phyloP scores from a whole-genome alignment of 768 basidiomycete genomes.

The Leccinum rimulosum region DNA sequence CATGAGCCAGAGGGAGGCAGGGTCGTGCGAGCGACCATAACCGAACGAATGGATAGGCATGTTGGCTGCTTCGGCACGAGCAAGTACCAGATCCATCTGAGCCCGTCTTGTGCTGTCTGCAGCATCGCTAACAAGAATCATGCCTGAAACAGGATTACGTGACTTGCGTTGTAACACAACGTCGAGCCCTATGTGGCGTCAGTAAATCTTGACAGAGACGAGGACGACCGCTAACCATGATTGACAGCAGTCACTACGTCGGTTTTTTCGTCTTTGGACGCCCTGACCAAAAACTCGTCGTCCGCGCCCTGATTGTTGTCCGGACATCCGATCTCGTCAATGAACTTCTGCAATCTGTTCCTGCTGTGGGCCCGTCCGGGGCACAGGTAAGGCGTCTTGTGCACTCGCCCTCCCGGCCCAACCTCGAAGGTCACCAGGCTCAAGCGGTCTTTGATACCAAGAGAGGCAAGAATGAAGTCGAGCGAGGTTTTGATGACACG shows the following conservation, averaged over 20 bases:
- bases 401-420: conserved; percentile 74
- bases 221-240: conserved; percentile 52
- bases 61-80: conserved; percentile 94
- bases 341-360: conserved; percentile 68
- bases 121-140: conserved; percentile 91
- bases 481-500: conserved; percentile 87
- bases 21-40: conserved; percentile 95
- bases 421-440: conserved; percentile 93
- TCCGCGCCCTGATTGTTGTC: conserved; percentile 46
- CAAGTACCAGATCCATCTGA: conserved; percentile 98
- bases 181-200: conserved; percentile 64
- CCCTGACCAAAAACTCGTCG: conserved; percentile 64
- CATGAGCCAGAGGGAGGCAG: conserved; percentile 97
- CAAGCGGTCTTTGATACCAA: conserved; percentile 77
- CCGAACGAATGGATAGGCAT: conserved; percentile 97
- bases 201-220: background rate
- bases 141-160: conserved; percentile 86
- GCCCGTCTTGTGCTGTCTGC: conserved; percentile 89
- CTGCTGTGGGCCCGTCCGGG: conserved; percentile 68
- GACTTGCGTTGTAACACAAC: conserved; percentile 92
- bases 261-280: conserved; percentile 87
- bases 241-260: conserved; percentile 99
- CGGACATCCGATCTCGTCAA: conserved; percentile 62
- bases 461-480: conserved; percentile 77
- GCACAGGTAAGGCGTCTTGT: conserved; percentile 92